Conservation (phyloP, 306 rosid species). For the Fragaria nilgerrensis region DNA sequence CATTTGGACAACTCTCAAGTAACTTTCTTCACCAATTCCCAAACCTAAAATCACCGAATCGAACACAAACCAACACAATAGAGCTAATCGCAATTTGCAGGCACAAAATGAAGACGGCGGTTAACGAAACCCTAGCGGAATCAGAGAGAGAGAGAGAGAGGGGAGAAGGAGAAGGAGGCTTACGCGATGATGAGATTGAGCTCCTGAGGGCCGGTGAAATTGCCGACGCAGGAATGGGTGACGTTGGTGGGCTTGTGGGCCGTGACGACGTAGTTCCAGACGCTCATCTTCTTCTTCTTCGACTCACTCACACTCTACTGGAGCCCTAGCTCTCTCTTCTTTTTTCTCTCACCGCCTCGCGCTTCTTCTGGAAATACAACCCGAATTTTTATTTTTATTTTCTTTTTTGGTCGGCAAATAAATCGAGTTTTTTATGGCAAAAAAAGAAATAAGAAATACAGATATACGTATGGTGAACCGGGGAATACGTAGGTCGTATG, state of each 20-base stretch:
- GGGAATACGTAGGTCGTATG: no score
- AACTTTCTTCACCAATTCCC: neutral
- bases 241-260: slow-evolving; percentile 98
- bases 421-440: no score
- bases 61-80: neutral
- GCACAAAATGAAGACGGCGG: neutral
- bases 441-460: no score
- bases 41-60: neutral
- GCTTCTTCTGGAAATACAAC: neutral
- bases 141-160: neutral
- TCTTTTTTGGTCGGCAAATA: no score
- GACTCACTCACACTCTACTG: neutral
- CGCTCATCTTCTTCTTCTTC: slow-evolving; percentile 50
- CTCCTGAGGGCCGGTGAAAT: slow-evolving; percentile 92
- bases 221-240: slow-evolving; percentile 96
- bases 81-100: neutral
- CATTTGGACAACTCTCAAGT: neutral
- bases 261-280: slow-evolving; percentile 96
- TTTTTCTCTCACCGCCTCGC: neutral
- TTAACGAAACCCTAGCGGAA: slow-evolving; percentile 31
- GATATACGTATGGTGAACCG: no score
- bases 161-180: neutral
- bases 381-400: no score
- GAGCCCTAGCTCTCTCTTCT: neutral
- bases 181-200: slow-evolving; percentile 94